Evolutionary conservation across 2,329 filamentous ascomycete species (phyloP).

Genomic region (Talaromyces sp.): DNA sequence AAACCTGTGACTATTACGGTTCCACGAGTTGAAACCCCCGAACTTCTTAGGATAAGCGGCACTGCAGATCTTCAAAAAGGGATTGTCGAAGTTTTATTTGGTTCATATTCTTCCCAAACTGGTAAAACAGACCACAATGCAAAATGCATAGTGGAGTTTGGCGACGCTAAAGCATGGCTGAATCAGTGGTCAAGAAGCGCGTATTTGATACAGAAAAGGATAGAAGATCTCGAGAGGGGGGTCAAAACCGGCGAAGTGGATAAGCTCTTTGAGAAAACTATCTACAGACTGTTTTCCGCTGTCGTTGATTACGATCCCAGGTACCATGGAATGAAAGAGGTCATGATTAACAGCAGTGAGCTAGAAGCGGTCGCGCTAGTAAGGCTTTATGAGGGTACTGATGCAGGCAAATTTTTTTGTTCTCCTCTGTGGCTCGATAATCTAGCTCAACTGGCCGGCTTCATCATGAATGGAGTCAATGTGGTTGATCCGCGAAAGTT

Average conservation of each 20-base stretch:
- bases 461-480: constrained; percentile 37
- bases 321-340: constrained; percentile 34
- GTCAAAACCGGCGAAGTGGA: not conserved
- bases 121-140: not conserved
- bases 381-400: not conserved
- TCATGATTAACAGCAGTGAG: constrained; percentile 34
- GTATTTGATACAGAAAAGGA: not conserved
- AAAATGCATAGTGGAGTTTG: not conserved
- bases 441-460: constrained; percentile 34
- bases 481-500: constrained; percentile 25
- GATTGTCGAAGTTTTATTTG: not conserved
- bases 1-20: not conserved
- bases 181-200: not conserved
- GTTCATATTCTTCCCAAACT: not conserved
- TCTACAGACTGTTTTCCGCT: constrained; percentile 32
- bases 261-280: not conserved
- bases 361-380: constrained; percentile 7
- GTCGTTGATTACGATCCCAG: constrained; percentile 32
- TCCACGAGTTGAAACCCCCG: not conserved
- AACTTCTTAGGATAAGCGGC: not conserved
- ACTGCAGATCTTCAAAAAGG: not conserved
- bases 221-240: not conserved
- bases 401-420: not conserved
- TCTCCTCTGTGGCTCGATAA: constrained; percentile 36
- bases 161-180: not conserved